phyloP scores from a whole-genome alignment of 169 alveolate species.

The Perkinsus olseni region DNA sequence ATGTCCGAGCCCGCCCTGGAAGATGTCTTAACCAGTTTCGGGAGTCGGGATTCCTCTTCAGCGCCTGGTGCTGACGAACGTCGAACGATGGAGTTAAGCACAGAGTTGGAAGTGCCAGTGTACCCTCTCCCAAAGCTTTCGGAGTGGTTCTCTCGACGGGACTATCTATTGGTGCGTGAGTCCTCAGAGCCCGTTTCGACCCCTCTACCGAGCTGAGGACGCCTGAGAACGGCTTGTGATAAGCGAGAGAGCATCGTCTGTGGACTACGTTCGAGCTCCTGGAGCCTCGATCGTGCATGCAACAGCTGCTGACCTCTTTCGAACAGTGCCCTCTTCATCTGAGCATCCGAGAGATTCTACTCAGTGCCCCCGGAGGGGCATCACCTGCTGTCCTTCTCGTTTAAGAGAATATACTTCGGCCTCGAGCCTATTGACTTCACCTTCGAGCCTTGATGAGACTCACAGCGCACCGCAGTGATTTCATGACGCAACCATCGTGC shows the following conservation, averaged over 20 bases:
- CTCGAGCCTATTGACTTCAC: not conserved
- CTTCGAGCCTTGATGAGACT: not conserved
- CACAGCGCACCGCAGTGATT: not conserved
- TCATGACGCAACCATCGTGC: not conserved
- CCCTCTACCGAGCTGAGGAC: too few relatives aligned
- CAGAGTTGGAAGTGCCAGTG: too few relatives aligned
- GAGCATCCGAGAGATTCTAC: not conserved
- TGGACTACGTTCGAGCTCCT: not conserved
- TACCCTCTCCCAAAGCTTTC: not conserved
- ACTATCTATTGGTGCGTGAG: too few relatives aligned
- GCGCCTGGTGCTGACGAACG: not conserved
- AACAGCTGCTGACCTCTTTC: not conserved
- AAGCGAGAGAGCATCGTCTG: too few relatives aligned
- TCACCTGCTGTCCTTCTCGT: not conserved
- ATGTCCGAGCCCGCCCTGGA: not conserved
- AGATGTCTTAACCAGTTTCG: not conserved
- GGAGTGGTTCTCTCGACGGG: too few relatives aligned
- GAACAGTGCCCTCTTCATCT: not conserved
- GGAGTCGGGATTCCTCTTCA: not conserved
- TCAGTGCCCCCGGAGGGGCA: not conserved
- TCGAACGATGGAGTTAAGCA: not conserved
- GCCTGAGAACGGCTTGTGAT: too few relatives aligned
- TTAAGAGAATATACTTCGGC: not conserved
- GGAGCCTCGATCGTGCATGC: not conserved
- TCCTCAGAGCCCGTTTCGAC: too few relatives aligned